A percentile compares a stretch with the other conserved stretches of the same genome.
phyloP scores from a whole-genome alignment of 2,329 filamentous ascomycete species.

The Diaporthe longicolla region DNA sequence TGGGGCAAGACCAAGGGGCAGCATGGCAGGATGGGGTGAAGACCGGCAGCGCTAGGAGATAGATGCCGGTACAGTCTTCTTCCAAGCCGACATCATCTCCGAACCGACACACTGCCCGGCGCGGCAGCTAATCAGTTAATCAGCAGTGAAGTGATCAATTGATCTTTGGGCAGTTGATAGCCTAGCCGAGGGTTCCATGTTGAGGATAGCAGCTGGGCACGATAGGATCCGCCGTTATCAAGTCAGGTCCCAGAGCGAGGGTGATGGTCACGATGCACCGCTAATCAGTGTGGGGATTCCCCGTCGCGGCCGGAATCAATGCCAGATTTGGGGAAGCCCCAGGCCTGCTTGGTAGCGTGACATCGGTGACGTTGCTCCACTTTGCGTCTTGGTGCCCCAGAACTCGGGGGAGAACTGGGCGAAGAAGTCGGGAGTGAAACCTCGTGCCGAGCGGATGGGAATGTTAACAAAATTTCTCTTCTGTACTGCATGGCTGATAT shows the following conservation, averaged over 20 bases:
- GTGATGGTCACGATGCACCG: neutral
- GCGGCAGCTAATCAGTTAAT: neutral
- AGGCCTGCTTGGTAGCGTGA: constrained; percentile 4
- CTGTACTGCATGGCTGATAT: neutral
- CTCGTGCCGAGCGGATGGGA: constrained; percentile 9
- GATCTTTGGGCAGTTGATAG: constrained; percentile 11
- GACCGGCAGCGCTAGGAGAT: constrained; percentile 31
- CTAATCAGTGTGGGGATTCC: constrained; percentile 24
- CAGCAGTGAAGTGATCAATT: neutral
- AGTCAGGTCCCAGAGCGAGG: neutral
- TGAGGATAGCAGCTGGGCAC: neutral
- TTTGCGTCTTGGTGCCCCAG: constrained; percentile 15
- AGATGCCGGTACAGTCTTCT: neutral
- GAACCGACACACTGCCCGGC: neutral
- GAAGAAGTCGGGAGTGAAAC: neutral
- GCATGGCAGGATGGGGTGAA: neutral
- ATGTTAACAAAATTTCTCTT: neutral
- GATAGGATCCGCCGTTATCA: constrained; percentile 22
- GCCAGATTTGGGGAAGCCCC: constrained; percentile 14
- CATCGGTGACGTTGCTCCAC: constrained; percentile 23
- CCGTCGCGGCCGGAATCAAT: constrained; percentile 4
- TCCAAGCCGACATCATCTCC: constrained; percentile 27
- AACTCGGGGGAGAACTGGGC: constrained; percentile 21
- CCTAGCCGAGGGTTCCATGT: neutral
- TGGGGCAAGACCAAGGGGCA: constrained; percentile 20